These are phyloP conservation scores for Bipolaris bicolor DNA, from an alignment of 2,329 filamentous ascomycete genomes.

Conservation along the genomic window DNA sequence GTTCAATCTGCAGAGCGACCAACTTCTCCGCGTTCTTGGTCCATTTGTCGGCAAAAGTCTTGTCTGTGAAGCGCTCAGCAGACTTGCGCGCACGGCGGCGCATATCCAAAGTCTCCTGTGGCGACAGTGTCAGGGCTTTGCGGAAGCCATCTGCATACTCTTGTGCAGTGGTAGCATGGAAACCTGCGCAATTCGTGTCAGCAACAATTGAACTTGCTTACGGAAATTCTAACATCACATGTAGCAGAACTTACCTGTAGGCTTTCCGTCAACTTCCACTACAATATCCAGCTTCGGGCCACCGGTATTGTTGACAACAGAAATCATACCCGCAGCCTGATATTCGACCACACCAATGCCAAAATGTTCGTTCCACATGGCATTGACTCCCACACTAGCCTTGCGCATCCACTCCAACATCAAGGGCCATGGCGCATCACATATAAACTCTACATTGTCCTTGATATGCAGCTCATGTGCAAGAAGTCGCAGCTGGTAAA, in stretches of 20 bases:
- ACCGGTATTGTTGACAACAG: constrained; percentile 90
- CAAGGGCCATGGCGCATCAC: constrained; percentile 87
- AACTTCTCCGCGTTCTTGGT: constrained; percentile 74
- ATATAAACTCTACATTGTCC: constrained; percentile 83
- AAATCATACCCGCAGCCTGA: constrained; percentile 90
- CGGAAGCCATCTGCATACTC: constrained; percentile 85
- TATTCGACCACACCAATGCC: constrained; percentile 98
- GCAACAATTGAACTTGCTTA: neutral
- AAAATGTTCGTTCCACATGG: constrained; percentile 99
- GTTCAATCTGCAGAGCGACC: constrained; percentile 56
- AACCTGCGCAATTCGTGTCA: constrained; percentile 61
- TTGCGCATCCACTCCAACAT: constrained; percentile 79
- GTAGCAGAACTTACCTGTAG: constrained; percentile 65
- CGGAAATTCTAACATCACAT: neutral
- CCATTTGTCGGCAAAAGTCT: constrained; percentile 83
- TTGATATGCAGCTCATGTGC: constrained; percentile 83
- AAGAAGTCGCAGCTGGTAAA: constrained; percentile 86
- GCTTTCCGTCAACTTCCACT: constrained; percentile 74
- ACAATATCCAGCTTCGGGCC: constrained; percentile 96
- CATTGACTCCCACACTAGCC: constrained; percentile 87
- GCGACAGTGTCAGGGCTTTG: constrained; percentile 72
- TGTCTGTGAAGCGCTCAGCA: constrained; percentile 84
- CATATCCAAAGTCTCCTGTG: constrained; percentile 72
- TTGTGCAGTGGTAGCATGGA: constrained; percentile 77
- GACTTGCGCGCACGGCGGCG: constrained; percentile 76